Evolutionary conservation across 202 grass and related monocot species (phyloP), one percentile per base, ranked within the genome.

Genomic region (Digitaria exilis): DNA sequence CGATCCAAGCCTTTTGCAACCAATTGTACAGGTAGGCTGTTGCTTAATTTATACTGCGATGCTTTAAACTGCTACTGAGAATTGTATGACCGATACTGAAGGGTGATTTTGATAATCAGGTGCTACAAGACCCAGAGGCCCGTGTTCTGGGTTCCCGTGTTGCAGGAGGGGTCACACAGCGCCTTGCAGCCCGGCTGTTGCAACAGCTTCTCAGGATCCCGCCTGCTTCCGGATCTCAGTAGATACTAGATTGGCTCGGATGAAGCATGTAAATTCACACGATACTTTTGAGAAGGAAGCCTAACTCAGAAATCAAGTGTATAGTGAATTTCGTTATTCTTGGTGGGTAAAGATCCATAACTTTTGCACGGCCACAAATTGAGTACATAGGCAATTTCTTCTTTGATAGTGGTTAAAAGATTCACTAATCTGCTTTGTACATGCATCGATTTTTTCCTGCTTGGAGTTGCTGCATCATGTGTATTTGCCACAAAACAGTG

Each of bases 121-220:
- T 98, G 73, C 87, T 98, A 37, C 92, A 98, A 90, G 87, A 98
- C 76, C 96, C 89, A 25, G 91, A 92, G 75, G 93, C 89, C 65
- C 90, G 91, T 59, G 86, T 78, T 45, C 78, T 98, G 50, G 90
- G 96, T 73, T 87, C 86, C 44, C 90, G 91, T 58, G 89, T 98
- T 81, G 83, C 93, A n/a, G 96, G 92, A 78, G 96, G 96, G 22
- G 88, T 95, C 46, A 93, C 93, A 5, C 92, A 98, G 78, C 88
- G 96, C 22, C 84, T 98, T 73, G 90, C 96, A 0, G 96, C 96
- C 29, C 90, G 96, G 43, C 65, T 95, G 70, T 84, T 98, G 73
- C 96, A 98, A 21, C 96, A 98, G 76, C 77, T 95, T 80, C 87
- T 98, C 51, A 85, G 85, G 46, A 88, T 81, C 34, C 85, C 89